A percentile compares a stretch with the other conserved stretches of the same genome.
Evolutionary conservation across 306 rosid genomes (phyloP).

Genomic region (Quercus parvula): DNA sequence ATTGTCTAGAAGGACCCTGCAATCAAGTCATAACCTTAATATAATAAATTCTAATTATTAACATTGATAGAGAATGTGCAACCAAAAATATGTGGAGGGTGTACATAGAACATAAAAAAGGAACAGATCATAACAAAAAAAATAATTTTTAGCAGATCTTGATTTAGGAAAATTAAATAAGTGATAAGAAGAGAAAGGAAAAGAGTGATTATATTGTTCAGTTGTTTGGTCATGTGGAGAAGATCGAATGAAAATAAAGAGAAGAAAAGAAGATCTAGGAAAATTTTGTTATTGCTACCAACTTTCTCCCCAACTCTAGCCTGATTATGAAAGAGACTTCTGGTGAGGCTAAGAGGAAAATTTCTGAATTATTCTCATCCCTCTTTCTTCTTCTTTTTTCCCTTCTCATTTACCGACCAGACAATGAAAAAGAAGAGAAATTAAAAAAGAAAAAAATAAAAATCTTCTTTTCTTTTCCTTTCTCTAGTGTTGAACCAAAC

Average conservation of each 20-base stretch:
- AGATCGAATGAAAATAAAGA: not conserved
- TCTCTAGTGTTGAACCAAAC: no score
- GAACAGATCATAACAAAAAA: not conserved
- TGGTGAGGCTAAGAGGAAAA: not conserved
- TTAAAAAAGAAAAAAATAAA: not conserved
- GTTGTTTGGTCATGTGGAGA: not conserved
- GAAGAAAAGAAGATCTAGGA: not conserved
- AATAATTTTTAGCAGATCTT: not conserved
- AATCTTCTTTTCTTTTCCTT: no score
- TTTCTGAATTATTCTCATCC: not conserved
- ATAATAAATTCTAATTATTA: not conserved
- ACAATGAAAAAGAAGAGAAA: not conserved
- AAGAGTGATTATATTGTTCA: not conserved
- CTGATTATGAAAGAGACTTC: not conserved
- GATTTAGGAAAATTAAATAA: not conserved
- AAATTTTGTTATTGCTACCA: not conserved
- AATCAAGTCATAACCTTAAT: constrained; percentile 21
- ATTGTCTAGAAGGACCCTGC: constrained; percentile 72
- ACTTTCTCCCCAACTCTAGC: not conserved
- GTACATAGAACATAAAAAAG: not conserved
- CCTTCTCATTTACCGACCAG: not conserved
- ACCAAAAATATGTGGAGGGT: not conserved
- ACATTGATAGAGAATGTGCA: not conserved
- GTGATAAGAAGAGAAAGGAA: not conserved
- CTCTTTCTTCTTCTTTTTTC: not conserved